These are phyloP conservation scores for Seiridium unicorne DNA, from an alignment of 2,329 filamentous ascomycete species.

Conservation along the genomic window DNA sequence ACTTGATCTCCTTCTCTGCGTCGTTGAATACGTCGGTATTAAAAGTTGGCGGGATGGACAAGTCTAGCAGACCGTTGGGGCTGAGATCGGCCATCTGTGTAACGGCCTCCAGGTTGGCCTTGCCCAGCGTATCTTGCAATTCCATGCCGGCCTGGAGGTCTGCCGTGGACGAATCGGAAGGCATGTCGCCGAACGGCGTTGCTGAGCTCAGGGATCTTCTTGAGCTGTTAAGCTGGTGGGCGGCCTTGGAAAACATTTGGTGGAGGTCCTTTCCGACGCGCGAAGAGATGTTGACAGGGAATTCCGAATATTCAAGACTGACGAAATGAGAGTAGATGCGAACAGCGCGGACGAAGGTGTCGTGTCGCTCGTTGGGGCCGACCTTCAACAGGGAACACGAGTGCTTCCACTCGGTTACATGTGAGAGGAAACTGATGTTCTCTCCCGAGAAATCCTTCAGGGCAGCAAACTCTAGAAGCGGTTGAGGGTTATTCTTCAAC, in stretches of 20 bases:
- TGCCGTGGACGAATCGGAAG: slow-evolving; percentile 2
- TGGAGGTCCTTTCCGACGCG: slow-evolving; percentile 15
- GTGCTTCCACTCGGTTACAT: slow-evolving; percentile 43
- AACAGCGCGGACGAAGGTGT: slow-evolving; percentile 16
- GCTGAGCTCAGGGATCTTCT: slow-evolving; percentile 9
- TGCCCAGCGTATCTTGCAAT: slow-evolving; percentile 14
- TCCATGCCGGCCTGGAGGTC: neutral
- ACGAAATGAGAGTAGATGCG: slow-evolving; percentile 24
- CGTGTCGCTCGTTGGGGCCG: slow-evolving; percentile 1
- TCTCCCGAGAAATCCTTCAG: slow-evolving; percentile 56
- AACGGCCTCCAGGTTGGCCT: slow-evolving; percentile 15
- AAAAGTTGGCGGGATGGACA: slow-evolving; percentile 8
- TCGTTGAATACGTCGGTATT: slow-evolving; percentile 14
- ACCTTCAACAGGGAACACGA: slow-evolving; percentile 6
- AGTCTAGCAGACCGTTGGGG: slow-evolving; percentile 5
- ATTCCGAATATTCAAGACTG: slow-evolving; percentile 27
- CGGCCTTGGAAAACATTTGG: slow-evolving; percentile 15
- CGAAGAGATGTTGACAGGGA: slow-evolving; percentile 18
- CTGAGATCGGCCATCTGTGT: slow-evolving; percentile 14
- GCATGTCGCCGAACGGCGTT: slow-evolving; percentile 13
- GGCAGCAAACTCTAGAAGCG: slow-evolving; percentile 51
- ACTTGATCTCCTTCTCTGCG: slow-evolving; percentile 20
- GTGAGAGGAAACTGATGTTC: slow-evolving; percentile 55
- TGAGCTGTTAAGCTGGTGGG: slow-evolving; percentile 13
- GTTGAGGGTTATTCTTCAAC: slow-evolving; percentile 41